phyloP scores from a whole-genome alignment of 345 rosid genomes.

The Eucalyptus fibrosa region DNA sequence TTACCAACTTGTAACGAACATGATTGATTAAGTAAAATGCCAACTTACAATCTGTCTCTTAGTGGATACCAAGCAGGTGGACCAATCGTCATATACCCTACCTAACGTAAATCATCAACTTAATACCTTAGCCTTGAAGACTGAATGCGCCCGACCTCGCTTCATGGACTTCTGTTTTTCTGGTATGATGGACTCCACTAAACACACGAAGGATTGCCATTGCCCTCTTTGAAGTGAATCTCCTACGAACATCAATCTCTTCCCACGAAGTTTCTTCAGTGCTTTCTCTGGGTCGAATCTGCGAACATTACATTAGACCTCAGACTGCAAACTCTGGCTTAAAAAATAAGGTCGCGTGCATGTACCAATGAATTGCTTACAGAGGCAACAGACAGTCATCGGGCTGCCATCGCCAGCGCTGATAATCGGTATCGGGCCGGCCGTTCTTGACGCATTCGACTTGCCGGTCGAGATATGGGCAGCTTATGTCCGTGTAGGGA shows the following conservation, averaged over 20 bases:
- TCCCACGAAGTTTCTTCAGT: slow-evolving; percentile 58
- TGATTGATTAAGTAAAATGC: neutral
- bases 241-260: slow-evolving; percentile 72
- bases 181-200: slow-evolving; percentile 63
- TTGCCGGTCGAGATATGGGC: slow-evolving; percentile 76
- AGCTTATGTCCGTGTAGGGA: slow-evolving; percentile 60
- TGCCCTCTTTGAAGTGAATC: slow-evolving; percentile 84
- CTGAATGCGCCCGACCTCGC: slow-evolving; percentile 21
- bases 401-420: slow-evolving; percentile 89
- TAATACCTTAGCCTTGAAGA: slow-evolving; percentile 65
- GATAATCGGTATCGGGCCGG: slow-evolving; percentile 52
- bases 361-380: slow-evolving; percentile 4
- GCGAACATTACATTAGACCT: neutral
- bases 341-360: neutral
- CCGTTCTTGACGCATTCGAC: slow-evolving; percentile 70
- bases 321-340: neutral
- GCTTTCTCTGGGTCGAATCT: slow-evolving; percentile 63
- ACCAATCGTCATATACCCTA: neutral
- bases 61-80: neutral
- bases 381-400: slow-evolving; percentile 77
- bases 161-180: slow-evolving; percentile 47
- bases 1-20: neutral
- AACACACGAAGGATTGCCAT: slow-evolving; percentile 86
- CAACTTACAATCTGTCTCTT: neutral
- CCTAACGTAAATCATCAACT: neutral